Conservation (phyloP, 179 eudicot genomes). For the Sideroxylon spinosum region DNA sequence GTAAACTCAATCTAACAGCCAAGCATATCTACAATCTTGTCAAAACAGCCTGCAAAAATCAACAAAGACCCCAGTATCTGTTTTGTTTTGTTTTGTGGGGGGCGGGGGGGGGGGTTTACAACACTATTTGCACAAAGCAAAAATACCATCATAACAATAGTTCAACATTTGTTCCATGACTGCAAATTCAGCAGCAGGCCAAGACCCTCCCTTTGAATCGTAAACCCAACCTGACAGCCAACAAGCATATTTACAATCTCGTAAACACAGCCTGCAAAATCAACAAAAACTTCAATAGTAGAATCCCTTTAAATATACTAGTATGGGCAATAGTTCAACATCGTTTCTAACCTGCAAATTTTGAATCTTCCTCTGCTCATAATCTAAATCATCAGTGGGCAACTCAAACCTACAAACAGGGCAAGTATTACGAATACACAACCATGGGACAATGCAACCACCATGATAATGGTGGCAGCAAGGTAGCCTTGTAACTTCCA, state of each 20-base stretch:
- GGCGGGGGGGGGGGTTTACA: too few relatives aligned
- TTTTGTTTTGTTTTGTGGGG: too few relatives aligned
- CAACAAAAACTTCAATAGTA: background rate
- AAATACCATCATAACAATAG: conserved; percentile 24
- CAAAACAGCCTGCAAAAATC: conserved; percentile 9
- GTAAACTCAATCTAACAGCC: background rate
- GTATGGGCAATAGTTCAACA: conserved; percentile 34
- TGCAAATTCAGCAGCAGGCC: conserved; percentile 22
- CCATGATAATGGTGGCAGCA: conserved; percentile 78
- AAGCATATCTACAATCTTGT: background rate
- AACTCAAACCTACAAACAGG: conserved; percentile 91
- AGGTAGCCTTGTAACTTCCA: conserved; percentile 63
- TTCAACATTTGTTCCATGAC: conserved; percentile 30
- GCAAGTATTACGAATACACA: conserved; percentile 73
- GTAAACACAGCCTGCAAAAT: background rate
- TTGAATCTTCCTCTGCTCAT: conserved; percentile 51
- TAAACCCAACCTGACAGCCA: conserved; percentile 2
- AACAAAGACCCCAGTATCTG: background rate
- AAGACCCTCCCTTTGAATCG: conserved; percentile 22
- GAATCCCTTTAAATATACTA: conserved; percentile 37
- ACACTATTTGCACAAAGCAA: background rate
- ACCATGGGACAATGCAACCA: conserved; percentile 87
- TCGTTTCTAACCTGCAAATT: conserved; percentile 29
- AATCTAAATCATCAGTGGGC: conserved; percentile 87
- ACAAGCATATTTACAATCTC: too few relatives aligned